Base-by-base conservation (phyloP, 2,329 filamentous ascomycete species). In the Talaromyces islandicus region DNA sequence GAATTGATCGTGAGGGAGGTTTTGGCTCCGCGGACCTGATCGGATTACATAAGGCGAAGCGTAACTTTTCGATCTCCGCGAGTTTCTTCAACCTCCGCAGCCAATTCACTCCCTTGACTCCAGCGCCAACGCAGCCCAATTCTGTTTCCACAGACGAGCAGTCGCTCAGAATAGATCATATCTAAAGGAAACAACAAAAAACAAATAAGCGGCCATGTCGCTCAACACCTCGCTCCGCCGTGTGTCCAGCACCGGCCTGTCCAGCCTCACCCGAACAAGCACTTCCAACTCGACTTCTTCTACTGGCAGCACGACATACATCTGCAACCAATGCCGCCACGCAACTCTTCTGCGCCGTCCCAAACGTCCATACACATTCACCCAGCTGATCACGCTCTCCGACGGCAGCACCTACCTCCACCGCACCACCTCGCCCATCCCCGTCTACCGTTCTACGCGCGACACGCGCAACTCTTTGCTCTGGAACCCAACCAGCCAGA, bases 301-400 rank as follows among this genome's bases (percentile, higher is more conserved):
- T 62, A 9, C 41, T 7, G 60, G 66, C 61, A 56, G 64, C 17
- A 63, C 70, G 55, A 77, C 76, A 55, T 79, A 75, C 67, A 70
- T 78, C 67, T 79, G 75, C 75, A 77, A 76, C 55, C 89, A 92
- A 78, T 81, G 86, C 72, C 88, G 92, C 62, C 86, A 91, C 73
- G 94, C 94, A 57, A 92, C 90, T 25, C 89, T 96, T 64, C 85
- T 97, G 71, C 84, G 84, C 63, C 91, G 94, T 17, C 92, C 92
- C n/a, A 89, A 92, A 71, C 86, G 92, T 6, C 93, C 94, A 48
- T 97, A 97, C 82, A 91, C 88, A 67, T 97, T 97, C 82, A 97
- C 93, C n/a, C 94, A 99, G 78, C 85, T 99, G 62, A 83, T 99
- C 66, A 92, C 92, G 58, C 88, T 97, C 65, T 91, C 89, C 46